Evolutionary conservation across 208 protist genomes (phyloP), one percentile per base, ranked within the genome.

Genomic region (Leishmania arabica): DNA sequence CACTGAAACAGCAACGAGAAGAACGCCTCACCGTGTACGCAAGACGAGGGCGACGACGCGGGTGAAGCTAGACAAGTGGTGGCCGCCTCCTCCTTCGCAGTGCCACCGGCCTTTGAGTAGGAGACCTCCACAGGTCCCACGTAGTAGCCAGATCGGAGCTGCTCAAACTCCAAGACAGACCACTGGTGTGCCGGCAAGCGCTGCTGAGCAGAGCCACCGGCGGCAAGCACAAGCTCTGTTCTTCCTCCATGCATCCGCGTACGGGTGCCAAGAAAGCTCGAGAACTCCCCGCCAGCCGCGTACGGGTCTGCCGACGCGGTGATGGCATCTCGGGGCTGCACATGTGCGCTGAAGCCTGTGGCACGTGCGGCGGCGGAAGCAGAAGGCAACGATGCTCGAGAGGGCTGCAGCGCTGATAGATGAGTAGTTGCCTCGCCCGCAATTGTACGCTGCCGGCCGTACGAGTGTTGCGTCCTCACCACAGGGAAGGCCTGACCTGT

Each of bases 141-240:
- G 77, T 92, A 92, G 71, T 88, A 89, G 47, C 90, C 90, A 4
- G 24, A 72, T 51, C 75, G 75, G 71, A 93, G 80, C 31, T 84
- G 73, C 5, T 85, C 80, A 65, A 93, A 91, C 45, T 88, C 86
- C 34, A 80, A 79, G 27, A 83, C 24, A 17, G 84, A 80, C 90
- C 90, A 93, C 78, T 91, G 90, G 60, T 90, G 87, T 64, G 86
- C 84, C 21, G 77, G 76, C 31, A 75, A 54, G 49, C 69, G 70
- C 73, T 73, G 75, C 69, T 81, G 76, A 24, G 51, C 79, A 7
- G 79, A 83, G 37, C 79, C 79, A 51, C 79, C 79, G 13, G 51
- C 79, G 5, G 79, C 72, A 62, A 83, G n/a, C 64, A 75, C 64
- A 65, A 40, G 42, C 31, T 45, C 70, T n/a, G 34, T 64, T 2